These are phyloP conservation scores for Aureobasidium sp. DNA, from an alignment of 2,329 filamentous ascomycete species.

Conservation along the genomic window DNA sequence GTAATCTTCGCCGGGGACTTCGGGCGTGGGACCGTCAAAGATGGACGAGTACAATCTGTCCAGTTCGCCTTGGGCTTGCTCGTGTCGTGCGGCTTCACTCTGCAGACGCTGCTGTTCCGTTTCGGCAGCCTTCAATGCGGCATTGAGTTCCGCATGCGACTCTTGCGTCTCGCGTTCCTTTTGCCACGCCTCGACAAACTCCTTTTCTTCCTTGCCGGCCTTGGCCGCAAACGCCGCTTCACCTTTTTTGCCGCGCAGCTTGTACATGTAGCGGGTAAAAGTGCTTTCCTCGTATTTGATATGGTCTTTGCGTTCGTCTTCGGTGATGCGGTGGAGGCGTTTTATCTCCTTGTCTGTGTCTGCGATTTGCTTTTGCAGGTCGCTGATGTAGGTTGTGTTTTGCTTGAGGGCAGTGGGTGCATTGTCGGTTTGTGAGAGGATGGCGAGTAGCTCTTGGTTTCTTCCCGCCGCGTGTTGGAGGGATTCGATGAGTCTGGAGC, in stretches of 20 bases:
- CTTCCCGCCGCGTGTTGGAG: constrained; percentile 16
- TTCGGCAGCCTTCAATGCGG: constrained; percentile 37
- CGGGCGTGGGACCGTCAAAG: constrained; percentile 48
- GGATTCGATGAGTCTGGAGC: background rate
- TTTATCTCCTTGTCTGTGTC: constrained; percentile 34
- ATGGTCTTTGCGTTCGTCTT: constrained; percentile 46
- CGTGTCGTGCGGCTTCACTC: constrained; percentile 27
- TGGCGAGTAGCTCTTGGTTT: constrained; percentile 37
- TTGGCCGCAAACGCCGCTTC: constrained; percentile 42
- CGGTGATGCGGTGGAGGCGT: constrained; percentile 35
- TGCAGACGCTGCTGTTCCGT: constrained; percentile 33
- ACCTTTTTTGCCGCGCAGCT: constrained; percentile 40
- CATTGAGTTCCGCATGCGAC: constrained; percentile 35
- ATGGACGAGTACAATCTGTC: constrained; percentile 48
- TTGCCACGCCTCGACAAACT: constrained; percentile 49
- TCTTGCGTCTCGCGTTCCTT: constrained; percentile 42
- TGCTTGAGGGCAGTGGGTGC: constrained; percentile 41
- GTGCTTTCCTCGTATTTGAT: constrained; percentile 48
- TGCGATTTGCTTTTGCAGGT: constrained; percentile 39
- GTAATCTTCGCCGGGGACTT: constrained; percentile 48
- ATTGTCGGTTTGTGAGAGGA: constrained; percentile 45
- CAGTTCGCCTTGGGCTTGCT: constrained; percentile 42
- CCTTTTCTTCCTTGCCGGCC: constrained; percentile 48
- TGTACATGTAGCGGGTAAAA: constrained; percentile 47
- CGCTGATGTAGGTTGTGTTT: constrained; percentile 39